Evolutionary conservation across 2,329 filamentous ascomycete genomes (phyloP).

Genomic region (Erysiphe neolycopersici): DNA sequence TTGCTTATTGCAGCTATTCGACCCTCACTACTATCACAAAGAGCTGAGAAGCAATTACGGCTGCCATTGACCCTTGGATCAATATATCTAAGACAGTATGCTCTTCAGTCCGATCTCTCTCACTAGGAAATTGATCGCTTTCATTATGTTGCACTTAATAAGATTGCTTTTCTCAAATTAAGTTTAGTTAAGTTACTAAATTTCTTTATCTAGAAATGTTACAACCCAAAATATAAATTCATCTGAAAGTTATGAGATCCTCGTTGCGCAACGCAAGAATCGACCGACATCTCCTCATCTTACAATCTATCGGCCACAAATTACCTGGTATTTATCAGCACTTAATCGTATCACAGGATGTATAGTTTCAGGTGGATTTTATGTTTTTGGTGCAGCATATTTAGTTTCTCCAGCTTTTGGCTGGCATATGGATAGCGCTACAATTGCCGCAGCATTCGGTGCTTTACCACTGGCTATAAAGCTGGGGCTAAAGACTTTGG

Average conservation of each 20-base stretch:
- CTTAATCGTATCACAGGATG: slow-evolving; percentile 39
- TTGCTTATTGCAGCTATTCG: no score
- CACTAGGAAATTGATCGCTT: background rate
- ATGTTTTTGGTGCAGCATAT: slow-evolving; percentile 40
- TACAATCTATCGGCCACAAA: slow-evolving; percentile 41
- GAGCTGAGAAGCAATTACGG: no score
- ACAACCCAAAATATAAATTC: slow-evolving; percentile 20
- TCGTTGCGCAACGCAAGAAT: slow-evolving; percentile 37
- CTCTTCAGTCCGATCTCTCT: background rate
- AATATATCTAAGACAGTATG: slow-evolving; percentile 22
- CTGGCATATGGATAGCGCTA: slow-evolving; percentile 38
- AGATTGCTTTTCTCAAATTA: no score
- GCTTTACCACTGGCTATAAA: slow-evolving; percentile 31
- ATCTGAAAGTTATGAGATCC: slow-evolving; percentile 24
- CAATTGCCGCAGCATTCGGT: slow-evolving; percentile 35
- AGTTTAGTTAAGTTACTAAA: no score
- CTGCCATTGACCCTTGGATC: slow-evolving; percentile 15
- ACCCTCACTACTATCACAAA: no score
- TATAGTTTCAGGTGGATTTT: slow-evolving; percentile 32
- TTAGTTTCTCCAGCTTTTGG: slow-evolving; percentile 36
- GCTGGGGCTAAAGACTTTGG: slow-evolving; percentile 26
- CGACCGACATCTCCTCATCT: slow-evolving; percentile 46
- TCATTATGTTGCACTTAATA: no score
- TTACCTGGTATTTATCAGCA: slow-evolving; percentile 36
- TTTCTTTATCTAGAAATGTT: no score